Conservation (phyloP, 495 filamentous ascomycete genomes). For the Annulohypoxylon bovei region DNA sequence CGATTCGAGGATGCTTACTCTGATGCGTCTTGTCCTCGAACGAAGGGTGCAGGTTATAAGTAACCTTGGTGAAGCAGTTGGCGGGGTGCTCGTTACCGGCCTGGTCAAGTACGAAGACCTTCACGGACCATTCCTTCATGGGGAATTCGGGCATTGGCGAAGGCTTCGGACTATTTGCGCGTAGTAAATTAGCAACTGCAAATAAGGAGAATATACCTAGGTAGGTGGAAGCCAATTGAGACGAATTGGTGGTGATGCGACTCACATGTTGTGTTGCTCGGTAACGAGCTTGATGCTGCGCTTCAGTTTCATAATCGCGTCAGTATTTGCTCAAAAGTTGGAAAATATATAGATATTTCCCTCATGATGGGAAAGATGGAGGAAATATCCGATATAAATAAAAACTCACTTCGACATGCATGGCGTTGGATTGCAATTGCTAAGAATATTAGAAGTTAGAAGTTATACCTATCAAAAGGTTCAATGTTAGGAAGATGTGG, state of each 20-base stretch:
- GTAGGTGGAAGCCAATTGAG: constrained; percentile 6
- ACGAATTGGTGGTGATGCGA: constrained; percentile 31
- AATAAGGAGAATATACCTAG: constrained; percentile 4
- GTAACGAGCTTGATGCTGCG: constrained; percentile 92
- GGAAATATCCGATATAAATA: background rate
- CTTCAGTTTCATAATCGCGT: constrained; percentile 51
- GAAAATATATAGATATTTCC: background rate
- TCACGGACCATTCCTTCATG: constrained; percentile 79
- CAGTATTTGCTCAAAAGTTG: constrained; percentile 26
- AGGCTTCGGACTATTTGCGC: constrained; percentile 66
- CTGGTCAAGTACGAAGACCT: constrained; percentile 70
- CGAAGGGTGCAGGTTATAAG: constrained; percentile 91
- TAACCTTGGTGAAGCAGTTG: constrained; percentile 86
- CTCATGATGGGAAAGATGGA: background rate
- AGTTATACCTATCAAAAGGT: constrained; percentile 1
- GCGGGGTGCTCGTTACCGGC: constrained; percentile 76
- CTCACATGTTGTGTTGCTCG: constrained; percentile 87
- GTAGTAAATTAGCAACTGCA: constrained; percentile 32
- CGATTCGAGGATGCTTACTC: constrained; percentile 64
- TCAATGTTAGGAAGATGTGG: background rate
- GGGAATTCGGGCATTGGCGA: constrained; percentile 87
- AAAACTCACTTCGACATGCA: constrained; percentile 41
- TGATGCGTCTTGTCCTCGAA: constrained; percentile 82
- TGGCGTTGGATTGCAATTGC: constrained; percentile 8
- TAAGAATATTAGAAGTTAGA: background rate